Evolutionary conservation across 306 rosid species (phyloP), one percentile per base, ranked within the genome.

Genomic region (Hippophae rhamnoides): DNA sequence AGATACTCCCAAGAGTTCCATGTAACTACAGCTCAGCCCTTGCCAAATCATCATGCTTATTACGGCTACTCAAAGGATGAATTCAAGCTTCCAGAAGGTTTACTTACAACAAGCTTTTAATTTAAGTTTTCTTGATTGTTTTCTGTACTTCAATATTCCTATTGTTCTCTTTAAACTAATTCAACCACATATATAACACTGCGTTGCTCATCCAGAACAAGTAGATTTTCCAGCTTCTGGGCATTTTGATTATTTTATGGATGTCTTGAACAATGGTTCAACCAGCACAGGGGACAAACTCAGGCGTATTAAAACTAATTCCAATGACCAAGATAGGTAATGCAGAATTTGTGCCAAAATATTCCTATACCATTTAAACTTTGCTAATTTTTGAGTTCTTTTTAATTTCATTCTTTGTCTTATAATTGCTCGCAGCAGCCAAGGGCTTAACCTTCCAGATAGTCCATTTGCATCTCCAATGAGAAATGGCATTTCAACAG

Each of bases 371-470:
- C 38, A 26, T 46, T 31, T 41, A 38, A 7, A 23, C 7, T 43
- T 13, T 10, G 14, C 7, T 11, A 23, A 13, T 44, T 31, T 47
- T 13, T 14, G 31, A 49, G 10, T 13, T 59, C 47, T 50, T 18
- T 41, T 43, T 13, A 48, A 41, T 47, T 55, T 26, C 3, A 12
- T 43, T 49, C 7, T 52, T 53, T 61, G 8, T 52, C 52, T 2
- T 0, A 3, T 42, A 9, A 49, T 25, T 10, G 13, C 43, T 7
- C 48, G 72, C 53, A 59, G 67, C 70, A 64, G 64, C 50, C 73
- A 75, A 49, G 81, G 78, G 58, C 60, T 65, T 61, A 54, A 55
- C 64, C 81, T 75, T 66, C 84, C 81, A 26, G 84, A 79, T 55
- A 75, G 81, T 54, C 81, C 76, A 13, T 79, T 75, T 45, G 81